Base-by-base conservation (phyloP, 2,329 filamentous ascomycete genomes). In the Aspergillus fumigatiaffinis region DNA sequence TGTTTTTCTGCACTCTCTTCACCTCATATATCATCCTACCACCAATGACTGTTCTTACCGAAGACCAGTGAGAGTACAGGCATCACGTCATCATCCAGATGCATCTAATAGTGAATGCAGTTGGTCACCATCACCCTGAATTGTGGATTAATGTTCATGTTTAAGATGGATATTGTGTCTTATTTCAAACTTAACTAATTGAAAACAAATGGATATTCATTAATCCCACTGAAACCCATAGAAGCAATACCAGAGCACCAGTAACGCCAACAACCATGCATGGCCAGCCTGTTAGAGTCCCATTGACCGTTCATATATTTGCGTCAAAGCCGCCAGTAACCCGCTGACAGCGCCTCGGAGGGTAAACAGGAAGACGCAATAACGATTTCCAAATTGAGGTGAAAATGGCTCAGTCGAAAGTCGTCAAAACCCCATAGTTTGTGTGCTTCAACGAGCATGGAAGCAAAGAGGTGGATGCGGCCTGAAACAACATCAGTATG, bases 391-490 rank as follows among this genome's bases (percentile, higher is more conserved):
- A 17, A 17, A 17, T 12, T 23, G 8, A 20, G 2, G 10, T n/a
- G 41, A 28, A 25, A 28, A 10, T 25, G 44, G 32, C 52, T 44
- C 47, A 44, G 51, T 52, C 23, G 53, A 26, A 25, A 14, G 44
- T 53, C 47, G 35, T 12, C 29, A 5, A 50, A 51, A 46, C 51
- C 47, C 50, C 55, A 46, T 52, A 48, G 10, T 23, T 52, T 47
- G 29, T 17, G 21, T 5, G 14, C 38, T 46, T 61, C 71, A 76
- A 53, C 74, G 72, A 47, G 74, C 70, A 62, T 76, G 74, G 63
- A 76, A 76, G 65, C 75, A 77, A 26, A 77, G 72, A 38, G 75
- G 75, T 44, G 74, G 75, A 48, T 73, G 66, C 14, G 67, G 70
- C 53, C 74, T 76, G 28, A n/a, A 3, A 5, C 20, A 23, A 29